phyloP scores from a whole-genome alignment of 495 filamentous ascomycete species.

The Xylaria longipes region DNA sequence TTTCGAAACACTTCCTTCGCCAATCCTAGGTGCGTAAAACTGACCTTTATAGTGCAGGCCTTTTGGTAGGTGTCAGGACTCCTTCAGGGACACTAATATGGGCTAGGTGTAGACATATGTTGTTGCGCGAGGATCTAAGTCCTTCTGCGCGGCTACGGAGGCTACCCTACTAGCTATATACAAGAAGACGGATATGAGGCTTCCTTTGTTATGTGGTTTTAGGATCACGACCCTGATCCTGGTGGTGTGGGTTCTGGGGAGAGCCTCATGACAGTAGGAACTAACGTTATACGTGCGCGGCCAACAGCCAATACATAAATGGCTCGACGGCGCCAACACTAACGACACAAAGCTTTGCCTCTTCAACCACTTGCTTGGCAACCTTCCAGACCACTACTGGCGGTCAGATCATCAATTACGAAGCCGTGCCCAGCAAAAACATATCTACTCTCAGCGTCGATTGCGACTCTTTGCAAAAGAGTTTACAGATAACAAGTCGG shows the following conservation, averaged over 20 bases:
- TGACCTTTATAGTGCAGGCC: background rate
- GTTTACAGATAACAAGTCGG: background rate
- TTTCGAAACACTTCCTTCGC: background rate
- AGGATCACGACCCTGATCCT: too few relatives aligned
- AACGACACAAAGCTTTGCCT: background rate
- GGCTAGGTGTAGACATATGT: too few relatives aligned
- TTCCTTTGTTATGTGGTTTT: too few relatives aligned
- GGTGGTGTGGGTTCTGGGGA: too few relatives aligned
- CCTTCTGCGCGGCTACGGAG: too few relatives aligned
- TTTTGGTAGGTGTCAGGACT: too few relatives aligned
- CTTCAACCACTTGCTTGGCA: background rate
- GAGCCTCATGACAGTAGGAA: too few relatives aligned
- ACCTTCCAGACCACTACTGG: conserved; percentile 5
- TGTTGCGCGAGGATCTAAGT: too few relatives aligned
- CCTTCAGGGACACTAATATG: too few relatives aligned
- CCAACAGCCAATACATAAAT: conserved; percentile 1
- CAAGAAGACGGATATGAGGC: too few relatives aligned
- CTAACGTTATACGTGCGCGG: background rate
- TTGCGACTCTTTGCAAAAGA: conserved; percentile 2
- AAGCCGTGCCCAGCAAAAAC: background rate
- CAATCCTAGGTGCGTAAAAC: background rate
- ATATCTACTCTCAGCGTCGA: background rate
- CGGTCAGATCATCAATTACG: background rate
- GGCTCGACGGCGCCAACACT: background rate
- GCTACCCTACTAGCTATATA: too few relatives aligned